These are phyloP conservation scores for Parmelia sp. DNA, from an alignment of 495 filamentous ascomycete genomes.

Conservation along the genomic window DNA sequence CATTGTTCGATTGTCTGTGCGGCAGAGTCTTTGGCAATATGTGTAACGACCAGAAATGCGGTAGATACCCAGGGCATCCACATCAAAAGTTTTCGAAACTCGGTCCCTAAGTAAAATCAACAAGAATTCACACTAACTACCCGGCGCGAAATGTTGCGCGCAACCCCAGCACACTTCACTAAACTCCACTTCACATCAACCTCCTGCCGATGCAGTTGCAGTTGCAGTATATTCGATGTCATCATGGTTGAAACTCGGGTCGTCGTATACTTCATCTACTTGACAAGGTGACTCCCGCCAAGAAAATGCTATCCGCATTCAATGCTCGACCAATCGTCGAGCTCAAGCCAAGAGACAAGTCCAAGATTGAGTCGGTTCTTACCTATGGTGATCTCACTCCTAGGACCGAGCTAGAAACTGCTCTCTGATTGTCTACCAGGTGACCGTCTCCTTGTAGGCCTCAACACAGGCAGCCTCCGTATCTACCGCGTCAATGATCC, in stretches of 20 bases:
- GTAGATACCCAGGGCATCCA: neutral
- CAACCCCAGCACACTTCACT: neutral
- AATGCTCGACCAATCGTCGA: conserved; percentile 93
- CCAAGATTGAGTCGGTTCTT: conserved; percentile 87
- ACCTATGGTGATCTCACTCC: conserved; percentile 59
- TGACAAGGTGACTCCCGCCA: neutral
- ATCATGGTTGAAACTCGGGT: neutral
- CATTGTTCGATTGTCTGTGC: neutral
- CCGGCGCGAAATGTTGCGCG: neutral
- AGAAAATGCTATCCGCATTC: conserved; percentile 94
- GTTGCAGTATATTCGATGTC: neutral
- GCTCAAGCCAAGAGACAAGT: conserved; percentile 90
- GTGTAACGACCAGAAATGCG: neutral
- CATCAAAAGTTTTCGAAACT: neutral
- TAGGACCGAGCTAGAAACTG: conserved; percentile 18
- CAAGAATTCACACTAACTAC: neutral
- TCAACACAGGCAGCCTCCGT: conserved; percentile 81
- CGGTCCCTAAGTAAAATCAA: no score
- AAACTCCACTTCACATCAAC: no score
- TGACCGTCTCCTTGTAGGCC: conserved; percentile 82
- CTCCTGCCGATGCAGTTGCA: neutral
- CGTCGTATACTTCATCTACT: neutral
- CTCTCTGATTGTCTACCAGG: conserved; percentile 39
- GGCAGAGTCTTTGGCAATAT: neutral
- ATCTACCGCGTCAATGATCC: conserved; percentile 84